Conservation (phyloP, 495 filamentous ascomycete genomes). For the Aspergillus steynii region DNA sequence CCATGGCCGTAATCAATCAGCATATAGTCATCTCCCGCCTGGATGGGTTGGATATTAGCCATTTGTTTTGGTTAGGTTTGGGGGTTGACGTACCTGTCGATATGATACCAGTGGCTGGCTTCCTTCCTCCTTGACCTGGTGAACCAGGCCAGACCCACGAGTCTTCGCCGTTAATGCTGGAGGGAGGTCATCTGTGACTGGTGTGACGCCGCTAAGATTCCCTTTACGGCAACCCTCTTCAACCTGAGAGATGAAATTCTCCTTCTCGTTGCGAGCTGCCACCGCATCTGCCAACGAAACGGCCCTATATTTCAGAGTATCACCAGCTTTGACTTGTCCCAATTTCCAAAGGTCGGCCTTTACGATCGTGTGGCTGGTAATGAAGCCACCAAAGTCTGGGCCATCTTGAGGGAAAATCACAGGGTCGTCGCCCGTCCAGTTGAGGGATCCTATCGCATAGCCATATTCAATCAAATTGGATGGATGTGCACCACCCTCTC, state of each 20-base stretch:
- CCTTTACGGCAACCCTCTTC: slow-evolving; percentile 17
- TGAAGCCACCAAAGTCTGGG: slow-evolving; percentile 61
- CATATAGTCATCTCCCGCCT: slow-evolving; percentile 56
- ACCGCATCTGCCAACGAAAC: slow-evolving; percentile 51
- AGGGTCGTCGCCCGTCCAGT: slow-evolving; percentile 59
- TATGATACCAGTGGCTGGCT: slow-evolving; percentile 47
- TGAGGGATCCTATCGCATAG: slow-evolving; percentile 54
- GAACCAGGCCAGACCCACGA: slow-evolving; percentile 38
- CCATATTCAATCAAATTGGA: slow-evolving; percentile 61
- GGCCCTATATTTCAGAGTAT: slow-evolving; percentile 47
- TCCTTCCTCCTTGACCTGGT: slow-evolving; percentile 36
- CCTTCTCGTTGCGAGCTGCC: slow-evolving; percentile 27
- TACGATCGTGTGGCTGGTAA: slow-evolving; percentile 54
- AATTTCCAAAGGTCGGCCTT: slow-evolving; percentile 59
- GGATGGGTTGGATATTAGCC: neutral
- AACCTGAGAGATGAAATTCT: slow-evolving; percentile 38
- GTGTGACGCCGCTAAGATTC: slow-evolving; percentile 14
- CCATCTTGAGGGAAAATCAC: slow-evolving; percentile 59
- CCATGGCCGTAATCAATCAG: slow-evolving; percentile 56
- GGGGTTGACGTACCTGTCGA: slow-evolving; percentile 38
- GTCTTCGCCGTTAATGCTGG: slow-evolving; percentile 10
- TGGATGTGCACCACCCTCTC: slow-evolving; percentile 61
- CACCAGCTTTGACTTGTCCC: slow-evolving; percentile 61
- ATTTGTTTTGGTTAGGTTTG: neutral
- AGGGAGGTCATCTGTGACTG: slow-evolving; percentile 14